Evolutionary conservation across 345 rosid genomes (phyloP), one percentile per base, ranked within the genome.

Genomic region (Gossypium raimondii): DNA sequence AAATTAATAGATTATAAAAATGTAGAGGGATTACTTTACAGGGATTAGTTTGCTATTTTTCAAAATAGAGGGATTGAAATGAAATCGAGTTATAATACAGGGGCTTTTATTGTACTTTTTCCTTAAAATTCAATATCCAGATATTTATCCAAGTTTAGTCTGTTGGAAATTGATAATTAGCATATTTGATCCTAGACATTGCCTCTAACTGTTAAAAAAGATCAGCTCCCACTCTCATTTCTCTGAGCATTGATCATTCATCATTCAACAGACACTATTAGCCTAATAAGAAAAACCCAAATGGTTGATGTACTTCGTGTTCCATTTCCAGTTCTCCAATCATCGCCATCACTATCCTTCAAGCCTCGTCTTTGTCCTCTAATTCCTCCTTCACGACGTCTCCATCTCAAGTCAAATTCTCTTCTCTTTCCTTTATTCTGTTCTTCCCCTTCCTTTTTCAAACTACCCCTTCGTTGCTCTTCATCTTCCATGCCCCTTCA

Each of bases 401-500:
- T 80, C 34, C 57, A 17, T 38, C 44, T 43, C 65, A 64, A 79
- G 12, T 73, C 76, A 69, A 71, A 72, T 27, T 78, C 68, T 59
- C 59, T 52, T 48, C 64, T 70, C 58, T 57, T 70, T 41, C 78
- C 38, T 76, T 78, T 73, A 2, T 48, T 53, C 56, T 73, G 57
- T 60, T 73, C 38, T 59, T 24, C 63, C 9, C 43, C 27, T 44
- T 50, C 75, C 74, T 52, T 48, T 18, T 53, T 1, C 58, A 72
- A 57, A 75, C 78, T 53, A 70, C 67, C 75, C 45, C 44, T 55
- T 56, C 80, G 84, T 71, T 84, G 85, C 75, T 75, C 75, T 78
- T 79, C 75, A 66, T 80, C 86, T 52, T 82, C 85, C 57, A 89
- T 88, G 93, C 74, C 90, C 16, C 59, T 81, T 57, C 84, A 84